Base-by-base conservation (phyloP, 2,329 filamentous ascomycete species). In the Colletotrichum musae region DNA sequence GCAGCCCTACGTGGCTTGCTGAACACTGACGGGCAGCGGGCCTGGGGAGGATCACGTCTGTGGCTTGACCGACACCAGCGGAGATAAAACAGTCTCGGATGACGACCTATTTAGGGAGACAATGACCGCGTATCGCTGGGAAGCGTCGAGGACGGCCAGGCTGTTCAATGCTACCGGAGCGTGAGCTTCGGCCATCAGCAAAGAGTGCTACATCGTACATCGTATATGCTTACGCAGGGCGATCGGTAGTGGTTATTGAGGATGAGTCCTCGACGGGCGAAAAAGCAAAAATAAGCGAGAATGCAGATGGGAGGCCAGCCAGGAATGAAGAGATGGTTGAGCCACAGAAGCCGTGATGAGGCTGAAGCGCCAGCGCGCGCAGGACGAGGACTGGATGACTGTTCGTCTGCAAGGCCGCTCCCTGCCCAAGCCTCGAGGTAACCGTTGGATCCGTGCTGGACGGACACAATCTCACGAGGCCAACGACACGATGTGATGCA, bases 1-100 rank as follows among this genome's bases (percentile, higher is more conserved):
- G 7, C 32, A 64, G 58, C 68, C 66, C 39, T 70, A 57, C 48
- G 64, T 66, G 65, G 68, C 70, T 65, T 70, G 73, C 72, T 73
- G 68, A 69, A 67, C 47, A 61, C 62, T 66, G 50, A 68, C 13
- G 43, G 41, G 18, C 51, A 59, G 48, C 50, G 64, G 54, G 32
- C 54, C 36, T 15, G 51, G 58, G 10, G 18, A 16, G 45, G 51
- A 66, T 12, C 51, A 58, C 39, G 39, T 51, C 56, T 32, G 52
- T 54, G 64, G 64, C 64, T 60, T 58, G 56, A 26, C 45, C 18
- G 21, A 21, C 47, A 45, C 58, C 52, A 68, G 53, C 67, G 58
- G 58, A 43, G 9, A 69, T 47, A 62, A 13, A 21, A 48, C 10
- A 61, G 50, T 60, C 50, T 57, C 56, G 56, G 50, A 61, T 60